Conservation (phyloP, 2,329 filamentous ascomycete species). For the Alternaria rosae region DNA sequence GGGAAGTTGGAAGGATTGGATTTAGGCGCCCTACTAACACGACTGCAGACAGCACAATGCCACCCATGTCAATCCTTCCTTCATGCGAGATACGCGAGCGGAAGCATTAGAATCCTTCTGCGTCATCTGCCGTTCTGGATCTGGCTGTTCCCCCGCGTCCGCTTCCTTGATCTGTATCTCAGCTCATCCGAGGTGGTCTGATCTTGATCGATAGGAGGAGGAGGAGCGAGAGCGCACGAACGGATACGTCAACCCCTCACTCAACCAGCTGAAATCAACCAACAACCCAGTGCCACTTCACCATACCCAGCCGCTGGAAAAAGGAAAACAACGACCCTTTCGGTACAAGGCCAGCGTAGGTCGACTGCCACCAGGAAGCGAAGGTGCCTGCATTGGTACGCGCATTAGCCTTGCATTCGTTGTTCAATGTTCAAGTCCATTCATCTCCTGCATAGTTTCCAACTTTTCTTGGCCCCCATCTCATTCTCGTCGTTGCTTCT, state of each 20-base stretch:
- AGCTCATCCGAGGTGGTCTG: neutral
- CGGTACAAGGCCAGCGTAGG: conserved; percentile 51
- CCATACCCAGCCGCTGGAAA: conserved; percentile 55
- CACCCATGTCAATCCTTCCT: neutral
- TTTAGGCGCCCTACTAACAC: neutral
- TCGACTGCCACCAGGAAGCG: conserved; percentile 52
- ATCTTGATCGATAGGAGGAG: neutral
- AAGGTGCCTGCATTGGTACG: conserved; percentile 46
- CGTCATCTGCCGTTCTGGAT: neutral
- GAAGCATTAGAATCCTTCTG: neutral
- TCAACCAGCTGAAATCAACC: too few relatives aligned
- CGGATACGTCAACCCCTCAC: too few relatives aligned
- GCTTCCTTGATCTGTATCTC: neutral
- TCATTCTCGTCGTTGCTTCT: neutral
- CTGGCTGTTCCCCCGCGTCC: neutral
- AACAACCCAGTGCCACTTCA: conserved; percentile 38
- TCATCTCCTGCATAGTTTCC: too few relatives aligned
- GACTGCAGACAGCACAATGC: neutral
- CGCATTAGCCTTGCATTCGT: too few relatives aligned
- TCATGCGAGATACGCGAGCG: neutral
- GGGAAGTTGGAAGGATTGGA: neutral
- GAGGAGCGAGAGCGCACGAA: too few relatives aligned
- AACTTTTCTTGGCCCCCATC: neutral
- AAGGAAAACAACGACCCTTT: conserved; percentile 53
- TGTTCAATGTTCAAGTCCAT: too few relatives aligned